phyloP scores from a whole-genome alignment of 73 alveolate genomes.

The Effrenium voratum region DNA sequence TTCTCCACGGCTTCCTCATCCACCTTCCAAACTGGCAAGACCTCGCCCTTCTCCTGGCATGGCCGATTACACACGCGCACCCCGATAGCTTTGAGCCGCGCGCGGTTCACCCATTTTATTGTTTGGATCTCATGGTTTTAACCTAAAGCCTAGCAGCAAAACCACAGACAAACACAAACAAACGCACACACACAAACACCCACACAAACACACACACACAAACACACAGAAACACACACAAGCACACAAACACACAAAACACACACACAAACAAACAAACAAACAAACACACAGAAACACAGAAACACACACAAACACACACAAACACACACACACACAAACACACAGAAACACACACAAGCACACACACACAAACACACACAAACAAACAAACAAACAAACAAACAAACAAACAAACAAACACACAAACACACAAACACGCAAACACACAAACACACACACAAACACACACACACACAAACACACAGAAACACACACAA shows the following conservation, averaged over 20 bases:
- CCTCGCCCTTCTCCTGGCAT: too few species aligned
- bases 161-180: background rate
- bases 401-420: background rate
- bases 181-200: background rate
- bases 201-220: background rate
- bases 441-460: background rate
- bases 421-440: background rate
- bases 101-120: too few species aligned
- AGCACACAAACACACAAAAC: background rate
- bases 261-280: background rate
- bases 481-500: too few species aligned
- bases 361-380: background rate
- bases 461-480: too few species aligned
- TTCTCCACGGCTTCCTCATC: too few species aligned
- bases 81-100: too few species aligned
- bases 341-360: background rate
- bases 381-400: background rate
- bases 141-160: too few species aligned
- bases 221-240: background rate
- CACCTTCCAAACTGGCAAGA: too few species aligned
- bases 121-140: too few species aligned
- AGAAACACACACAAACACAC: background rate
- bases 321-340: background rate
- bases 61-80: too few species aligned
- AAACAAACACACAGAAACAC: background rate